Evolutionary conservation across 768 basidiomycete genomes (phyloP).

Genomic region (Boletus sensibilis): DNA sequence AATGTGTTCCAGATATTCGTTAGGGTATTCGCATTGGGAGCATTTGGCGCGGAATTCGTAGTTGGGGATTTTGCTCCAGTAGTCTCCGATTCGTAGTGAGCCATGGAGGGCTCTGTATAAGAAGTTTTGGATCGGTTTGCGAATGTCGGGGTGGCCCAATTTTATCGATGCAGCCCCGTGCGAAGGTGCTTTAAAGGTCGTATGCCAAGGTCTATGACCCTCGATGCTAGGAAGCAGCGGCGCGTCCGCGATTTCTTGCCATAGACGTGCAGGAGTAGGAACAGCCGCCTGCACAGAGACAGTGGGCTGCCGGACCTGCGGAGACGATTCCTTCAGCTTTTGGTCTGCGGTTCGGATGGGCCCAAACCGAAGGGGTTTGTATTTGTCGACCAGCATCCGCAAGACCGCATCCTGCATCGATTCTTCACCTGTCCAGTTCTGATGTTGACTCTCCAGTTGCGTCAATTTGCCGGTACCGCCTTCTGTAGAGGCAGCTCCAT

Average conservation of each 20-base stretch:
- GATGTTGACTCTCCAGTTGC: conserved; percentile 45
- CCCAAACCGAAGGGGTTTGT: conserved; percentile 74
- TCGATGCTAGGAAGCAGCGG: conserved; percentile 54
- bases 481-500: conserved; percentile 5
- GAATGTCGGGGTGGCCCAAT: too few species aligned
- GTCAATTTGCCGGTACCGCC: conserved; percentile 20
- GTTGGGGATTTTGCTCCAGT: too few species aligned
- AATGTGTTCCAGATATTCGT: too few species aligned
- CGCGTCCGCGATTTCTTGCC: conserved; percentile 36
- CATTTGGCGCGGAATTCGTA: too few species aligned
- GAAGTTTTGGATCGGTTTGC: too few species aligned
- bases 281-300: neutral
- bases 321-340: conserved; percentile 54
- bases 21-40: too few species aligned
- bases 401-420: conserved; percentile 65
- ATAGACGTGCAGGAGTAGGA: conserved; percentile 1
- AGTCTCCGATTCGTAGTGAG: too few species aligned
- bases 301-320: conserved; percentile 32
- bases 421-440: conserved; percentile 82
- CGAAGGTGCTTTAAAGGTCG: conserved; percentile 60
- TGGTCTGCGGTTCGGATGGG: conserved; percentile 61
- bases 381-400: conserved; percentile 84
- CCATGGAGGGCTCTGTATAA: too few species aligned
- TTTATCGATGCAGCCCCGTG: conserved; percentile 54
- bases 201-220: conserved; percentile 68